Evolutionary conservation across 305 asterid species (phyloP), one percentile per base, ranked within the genome.

Genomic region (Fraxinus nigra): DNA sequence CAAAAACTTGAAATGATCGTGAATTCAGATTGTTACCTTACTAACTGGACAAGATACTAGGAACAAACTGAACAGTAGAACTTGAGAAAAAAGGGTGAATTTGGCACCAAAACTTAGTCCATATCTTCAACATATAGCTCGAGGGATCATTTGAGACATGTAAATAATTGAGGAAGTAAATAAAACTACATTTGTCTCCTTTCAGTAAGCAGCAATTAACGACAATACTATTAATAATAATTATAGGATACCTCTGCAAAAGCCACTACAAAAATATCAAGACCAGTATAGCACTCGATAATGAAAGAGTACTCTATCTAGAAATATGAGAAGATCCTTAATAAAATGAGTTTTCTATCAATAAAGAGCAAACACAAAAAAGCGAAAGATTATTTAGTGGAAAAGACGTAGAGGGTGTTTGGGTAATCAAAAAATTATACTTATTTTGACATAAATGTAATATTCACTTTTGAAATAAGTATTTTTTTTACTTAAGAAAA

Each of bases 321-420:
- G 76, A 82, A 86, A 86, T 8, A 88, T 81, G 0, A 87, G 89
- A 79, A 88, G 88, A 74, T 88, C 87, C 90, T 85, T 14, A 13
- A 54, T 54, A 75, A 61, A 22, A 51, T 38, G 69, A 20, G 14
- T 7, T 16, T 13, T 8, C 6, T n/a, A 51, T 30, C 28, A 77
- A 33, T 33, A 33, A 33, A 61, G 32, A 51, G 61, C 22, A 16
- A 51, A 16, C 7, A 16, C 7, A 22, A 51, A 14, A 51, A 51
- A 51, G 11, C n/a, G 22, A 13, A 13, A 51, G 20, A 51, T 51
- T 13, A 51, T 3, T 51, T 16, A 16, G 5, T n/a, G 63, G 54
- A 14, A 46, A 46, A 46, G n/a, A 46, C 1, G n/a, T 46, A 13
- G n/a, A 10, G n/a, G 4, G n/a, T 46, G 54, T 13, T 46, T 46